Base-by-base conservation (phyloP, 2,329 filamentous ascomycete genomes). In the Botrytis galanthina region DNA sequence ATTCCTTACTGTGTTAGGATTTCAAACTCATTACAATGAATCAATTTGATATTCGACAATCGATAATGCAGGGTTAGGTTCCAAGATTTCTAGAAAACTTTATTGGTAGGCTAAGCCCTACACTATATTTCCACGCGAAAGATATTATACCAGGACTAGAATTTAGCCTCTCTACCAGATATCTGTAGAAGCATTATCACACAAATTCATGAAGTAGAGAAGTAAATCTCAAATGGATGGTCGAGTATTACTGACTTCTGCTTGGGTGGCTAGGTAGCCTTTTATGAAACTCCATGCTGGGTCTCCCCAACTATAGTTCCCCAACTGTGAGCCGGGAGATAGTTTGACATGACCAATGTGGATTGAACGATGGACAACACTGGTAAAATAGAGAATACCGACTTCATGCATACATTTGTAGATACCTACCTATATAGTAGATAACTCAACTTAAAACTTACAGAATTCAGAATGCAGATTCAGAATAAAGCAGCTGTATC, bases 81-180 rank as follows among this genome's bases (percentile, higher is more conserved):
- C 35, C 59, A 61, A 61, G 26, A 16, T 39, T 62, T 42, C 14
- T n/a, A 62, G 37, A 37, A 61, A 61, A 62, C 32, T 62, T 39
- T 39, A 42, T 62, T n/a, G 60, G 60, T 62, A 39, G 60, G 26
- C 60, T 62, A 62, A 62, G 60, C 60, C 60, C 60, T 62, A 62
- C 22, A 62, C 68, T 44, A 26, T 44, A 26, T 61, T 70, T 46
- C 16, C 26, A 70, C n/a, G n/a, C 20, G n/a, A 37, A 39, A 67
- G 51, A 67, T 39, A 35, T 20, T 5, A 37, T 42, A 32, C 14
- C 51, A 29, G 51, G 51, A 54, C 51, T 9, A n/a, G 35, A 39
- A 39, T 35, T 62, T 18, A 37, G 35, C 18, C 39, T 32, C 16
- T 20, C 48, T 63, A n/a, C 1, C 26, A n/a, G 60, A 14, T 51